These are phyloP conservation scores for Pezicula rhizophila DNA, from an alignment of 2,329 filamentous ascomycete genomes.

Conservation along the genomic window DNA sequence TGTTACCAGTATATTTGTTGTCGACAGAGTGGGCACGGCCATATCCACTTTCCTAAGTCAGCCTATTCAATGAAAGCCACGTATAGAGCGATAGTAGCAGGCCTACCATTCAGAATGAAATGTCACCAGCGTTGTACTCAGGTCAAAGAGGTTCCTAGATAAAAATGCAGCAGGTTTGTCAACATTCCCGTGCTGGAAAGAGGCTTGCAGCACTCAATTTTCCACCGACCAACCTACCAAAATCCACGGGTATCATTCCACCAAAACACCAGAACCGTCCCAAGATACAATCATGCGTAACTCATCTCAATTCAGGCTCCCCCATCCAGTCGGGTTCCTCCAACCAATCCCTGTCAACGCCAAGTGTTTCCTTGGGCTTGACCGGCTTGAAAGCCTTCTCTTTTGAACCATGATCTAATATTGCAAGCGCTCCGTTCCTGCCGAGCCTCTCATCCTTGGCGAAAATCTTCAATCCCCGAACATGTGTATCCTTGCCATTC, in stretches of 20 bases:
- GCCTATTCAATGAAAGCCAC: no score
- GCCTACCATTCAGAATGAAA: no score
- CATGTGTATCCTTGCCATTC: slow-evolving; percentile 98
- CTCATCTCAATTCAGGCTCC: slow-evolving; percentile 26
- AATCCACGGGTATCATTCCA: not conserved
- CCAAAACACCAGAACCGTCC: not conserved
- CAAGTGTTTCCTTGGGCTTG: slow-evolving; percentile 5
- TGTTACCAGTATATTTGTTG: no score
- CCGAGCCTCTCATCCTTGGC: slow-evolving; percentile 31
- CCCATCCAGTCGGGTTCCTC: slow-evolving; percentile 28
- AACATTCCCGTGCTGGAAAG: no score
- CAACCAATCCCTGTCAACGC: slow-evolving; percentile 15
- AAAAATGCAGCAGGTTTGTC: no score
- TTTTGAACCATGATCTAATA: slow-evolving; percentile 6
- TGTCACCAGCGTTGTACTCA: no score
- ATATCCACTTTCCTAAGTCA: no score
- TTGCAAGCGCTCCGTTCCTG: slow-evolving; percentile 9
- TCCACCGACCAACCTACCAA: no score
- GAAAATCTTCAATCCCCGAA: slow-evolving; percentile 86
- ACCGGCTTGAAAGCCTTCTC: slow-evolving; percentile 1
- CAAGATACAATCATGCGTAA: not conserved
- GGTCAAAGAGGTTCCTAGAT: no score
- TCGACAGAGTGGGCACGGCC: no score
- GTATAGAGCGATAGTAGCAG: no score
- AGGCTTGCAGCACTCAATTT: no score